Conservation (phyloP, 2,329 filamentous ascomycete species). For the Fusarium buharicum region DNA sequence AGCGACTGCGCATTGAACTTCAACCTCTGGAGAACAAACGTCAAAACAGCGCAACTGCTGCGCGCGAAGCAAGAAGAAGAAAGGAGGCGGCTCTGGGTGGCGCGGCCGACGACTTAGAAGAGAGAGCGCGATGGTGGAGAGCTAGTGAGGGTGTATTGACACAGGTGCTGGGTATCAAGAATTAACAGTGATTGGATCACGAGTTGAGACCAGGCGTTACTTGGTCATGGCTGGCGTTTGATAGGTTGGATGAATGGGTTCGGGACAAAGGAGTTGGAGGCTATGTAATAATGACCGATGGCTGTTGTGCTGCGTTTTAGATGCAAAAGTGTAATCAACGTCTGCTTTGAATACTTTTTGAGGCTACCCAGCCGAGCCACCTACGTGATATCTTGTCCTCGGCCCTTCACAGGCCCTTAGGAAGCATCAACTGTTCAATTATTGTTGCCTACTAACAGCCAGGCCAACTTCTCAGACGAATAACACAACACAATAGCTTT, state of each 20-base stretch:
- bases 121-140: conserved; percentile 78
- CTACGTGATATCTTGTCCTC: too few species aligned
- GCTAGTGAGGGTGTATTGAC: conserved; percentile 73
- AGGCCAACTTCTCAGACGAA: too few species aligned
- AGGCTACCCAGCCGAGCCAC: background rate
- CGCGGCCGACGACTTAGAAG: conserved; percentile 77
- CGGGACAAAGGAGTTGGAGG: conserved; percentile 31
- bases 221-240: conserved; percentile 27
- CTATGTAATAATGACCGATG: background rate
- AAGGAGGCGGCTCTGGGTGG: conserved; percentile 74
- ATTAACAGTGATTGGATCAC: conserved; percentile 37
- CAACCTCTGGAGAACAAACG: conserved; percentile 74
- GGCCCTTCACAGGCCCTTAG: too few species aligned
- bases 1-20: conserved; percentile 74
- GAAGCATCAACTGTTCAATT: too few species aligned
- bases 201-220: background rate
- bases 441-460: too few species aligned
- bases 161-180: conserved; percentile 69
- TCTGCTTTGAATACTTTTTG: background rate
- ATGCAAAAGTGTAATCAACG: background rate
- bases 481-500: too few species aligned
- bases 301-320: background rate
- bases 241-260: conserved; percentile 3
- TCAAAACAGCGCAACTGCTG: conserved; percentile 71
- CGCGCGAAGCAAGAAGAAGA: conserved; percentile 75